Evolutionary conservation across 768 basidiomycete species (phyloP).

Genomic region (Auriscalpium microsporum): DNA sequence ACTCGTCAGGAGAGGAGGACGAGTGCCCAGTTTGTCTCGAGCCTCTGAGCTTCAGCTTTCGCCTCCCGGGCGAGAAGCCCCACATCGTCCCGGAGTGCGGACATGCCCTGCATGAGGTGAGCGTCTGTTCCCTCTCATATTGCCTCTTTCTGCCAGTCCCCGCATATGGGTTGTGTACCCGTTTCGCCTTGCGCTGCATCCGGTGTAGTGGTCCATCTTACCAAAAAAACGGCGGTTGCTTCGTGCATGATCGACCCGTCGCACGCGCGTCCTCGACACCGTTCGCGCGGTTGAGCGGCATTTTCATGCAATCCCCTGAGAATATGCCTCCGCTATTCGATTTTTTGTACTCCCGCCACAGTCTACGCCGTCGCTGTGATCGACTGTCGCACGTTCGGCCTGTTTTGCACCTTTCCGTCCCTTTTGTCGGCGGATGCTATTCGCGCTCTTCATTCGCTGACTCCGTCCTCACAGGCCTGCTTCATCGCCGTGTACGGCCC

Average conservation of each 20-base stretch:
- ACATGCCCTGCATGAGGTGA: constrained; percentile 91
- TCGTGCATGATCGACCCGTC: no score
- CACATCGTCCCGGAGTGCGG: constrained; percentile 97
- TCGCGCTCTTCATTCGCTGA: background rate
- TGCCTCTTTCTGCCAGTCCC: no score
- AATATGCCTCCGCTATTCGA: no score
- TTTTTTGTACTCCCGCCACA: no score
- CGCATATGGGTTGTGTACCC: background rate
- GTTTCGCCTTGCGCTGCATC: background rate
- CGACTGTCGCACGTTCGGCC: background rate
- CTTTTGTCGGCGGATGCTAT: background rate
- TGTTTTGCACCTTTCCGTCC: background rate
- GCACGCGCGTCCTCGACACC: no score
- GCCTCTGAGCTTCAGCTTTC: constrained; percentile 85
- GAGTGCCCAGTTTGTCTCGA: constrained; percentile 97
- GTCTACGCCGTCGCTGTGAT: no score
- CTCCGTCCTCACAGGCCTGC: constrained; percentile 58
- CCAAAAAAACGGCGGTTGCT: no score
- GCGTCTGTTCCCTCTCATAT: constrained; percentile 11
- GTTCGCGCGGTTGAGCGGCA: no score
- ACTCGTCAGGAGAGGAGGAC: constrained; percentile 65
- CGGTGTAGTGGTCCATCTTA: no score
- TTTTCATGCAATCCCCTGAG: no score
- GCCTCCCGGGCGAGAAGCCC: constrained; percentile 92
- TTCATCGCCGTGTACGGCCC: constrained; percentile 96